Conservation (phyloP, 305 asterid genomes). For the Solanum hybrid region DNA sequence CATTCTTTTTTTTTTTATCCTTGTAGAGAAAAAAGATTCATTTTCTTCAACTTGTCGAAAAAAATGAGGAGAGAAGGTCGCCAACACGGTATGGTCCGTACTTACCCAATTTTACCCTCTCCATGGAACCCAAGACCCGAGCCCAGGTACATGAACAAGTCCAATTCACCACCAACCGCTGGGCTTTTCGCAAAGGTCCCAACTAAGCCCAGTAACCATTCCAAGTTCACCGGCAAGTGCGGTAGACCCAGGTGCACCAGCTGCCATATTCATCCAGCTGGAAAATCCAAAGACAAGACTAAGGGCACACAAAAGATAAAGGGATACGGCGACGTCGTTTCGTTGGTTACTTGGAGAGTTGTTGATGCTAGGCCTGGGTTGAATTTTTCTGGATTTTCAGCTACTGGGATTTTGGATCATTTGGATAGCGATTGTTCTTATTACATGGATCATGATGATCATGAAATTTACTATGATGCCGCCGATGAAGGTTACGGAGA, state of each 20-base stretch:
- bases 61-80: conserved; percentile 79
- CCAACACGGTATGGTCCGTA: conserved; percentile 66
- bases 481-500: not conserved
- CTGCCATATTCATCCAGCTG: conserved; percentile 51
- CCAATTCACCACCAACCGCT: conserved; percentile 44
- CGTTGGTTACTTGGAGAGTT: conserved; percentile 48
- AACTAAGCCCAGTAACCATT: conserved; percentile 74
- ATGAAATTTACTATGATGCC: not conserved
- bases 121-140: conserved; percentile 23
- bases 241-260: conserved; percentile 45
- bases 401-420: conserved; percentile 45
- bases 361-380: conserved; percentile 35
- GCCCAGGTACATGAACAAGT: conserved; percentile 16
- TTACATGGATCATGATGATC: not conserved
- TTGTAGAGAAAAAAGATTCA: not conserved
- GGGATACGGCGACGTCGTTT: conserved; percentile 15
- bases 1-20: not conserved
- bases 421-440: conserved; percentile 19
- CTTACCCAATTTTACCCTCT: conserved; percentile 27
- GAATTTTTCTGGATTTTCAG: conserved; percentile 49
- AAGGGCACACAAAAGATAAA: conserved; percentile 54
- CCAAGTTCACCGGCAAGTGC: conserved; percentile 76
- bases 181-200: conserved; percentile 54
- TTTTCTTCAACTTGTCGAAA: not conserved
- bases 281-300: conserved; percentile 55